Conservation (phyloP, 2,329 filamentous ascomycete species). For the Botrytis hyacinthi region DNA sequence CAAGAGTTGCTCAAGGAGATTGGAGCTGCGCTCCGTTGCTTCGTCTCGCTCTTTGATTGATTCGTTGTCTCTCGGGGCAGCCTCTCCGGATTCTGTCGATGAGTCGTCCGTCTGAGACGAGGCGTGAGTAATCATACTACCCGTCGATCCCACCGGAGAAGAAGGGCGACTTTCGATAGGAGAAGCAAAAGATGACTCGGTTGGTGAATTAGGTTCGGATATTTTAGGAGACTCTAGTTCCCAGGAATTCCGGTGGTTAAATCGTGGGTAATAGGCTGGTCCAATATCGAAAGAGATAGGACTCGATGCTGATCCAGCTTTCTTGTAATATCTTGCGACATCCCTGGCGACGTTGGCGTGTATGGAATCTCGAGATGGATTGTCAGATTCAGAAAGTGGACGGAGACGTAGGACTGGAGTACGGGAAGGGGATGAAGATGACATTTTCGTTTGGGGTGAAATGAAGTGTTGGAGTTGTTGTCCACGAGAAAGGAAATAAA, state of each 20-base stretch:
- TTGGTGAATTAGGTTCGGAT: not conserved
- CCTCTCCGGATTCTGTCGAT: not conserved
- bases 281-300: not conserved
- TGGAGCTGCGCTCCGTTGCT: not conserved
- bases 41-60: not conserved
- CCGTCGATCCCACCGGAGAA: not conserved
- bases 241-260: not conserved
- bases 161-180: not conserved
- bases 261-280: not conserved
- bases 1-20: slow-evolving; percentile 1
- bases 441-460: not conserved
- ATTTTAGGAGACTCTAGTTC: not conserved
- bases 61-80: not conserved
- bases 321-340: not conserved
- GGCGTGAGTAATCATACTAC: not conserved
- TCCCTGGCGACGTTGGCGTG: not conserved
- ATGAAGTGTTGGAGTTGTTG: not conserved
- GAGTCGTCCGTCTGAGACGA: not conserved
- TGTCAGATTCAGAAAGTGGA: not conserved
- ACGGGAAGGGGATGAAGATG: not conserved
- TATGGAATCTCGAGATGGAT: not conserved
- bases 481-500: not conserved
- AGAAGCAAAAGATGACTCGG: not conserved
- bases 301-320: not conserved
- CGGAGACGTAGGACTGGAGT: not conserved